Conservation (phyloP, 352 stramenopile genomes). For the Sclerospora graminicola region DNA sequence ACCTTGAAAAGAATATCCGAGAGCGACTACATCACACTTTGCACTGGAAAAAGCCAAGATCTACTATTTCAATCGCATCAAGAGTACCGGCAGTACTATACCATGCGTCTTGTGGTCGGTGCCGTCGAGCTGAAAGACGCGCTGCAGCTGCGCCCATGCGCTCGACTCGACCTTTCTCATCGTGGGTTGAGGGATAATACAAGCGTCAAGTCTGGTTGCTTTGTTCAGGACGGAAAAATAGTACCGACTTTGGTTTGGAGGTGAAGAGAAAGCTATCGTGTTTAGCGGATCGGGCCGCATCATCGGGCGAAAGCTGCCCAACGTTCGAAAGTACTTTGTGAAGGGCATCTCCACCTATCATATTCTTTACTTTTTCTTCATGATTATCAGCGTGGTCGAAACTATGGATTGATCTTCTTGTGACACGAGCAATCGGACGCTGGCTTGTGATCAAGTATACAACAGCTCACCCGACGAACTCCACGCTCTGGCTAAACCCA, state of each 20-base stretch:
- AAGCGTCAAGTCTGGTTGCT: slow-evolving; percentile 81
- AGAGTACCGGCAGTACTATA: slow-evolving; percentile 82
- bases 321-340: slow-evolving; percentile 85
- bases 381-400: slow-evolving; percentile 58
- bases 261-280: slow-evolving; percentile 69
- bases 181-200: slow-evolving; percentile 69
- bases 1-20: too few relatives aligned
- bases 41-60: slow-evolving; percentile 82
- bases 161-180: slow-evolving; percentile 65
- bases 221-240: slow-evolving; percentile 73
- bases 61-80: slow-evolving; percentile 84
- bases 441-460: slow-evolving; percentile 50
- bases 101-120: slow-evolving; percentile 68
- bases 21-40: too few relatives aligned
- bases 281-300: slow-evolving; percentile 66
- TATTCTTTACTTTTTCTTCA: slow-evolving; percentile 67
- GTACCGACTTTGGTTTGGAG: slow-evolving; percentile 80
- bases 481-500: slow-evolving; percentile 28
- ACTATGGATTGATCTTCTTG: slow-evolving; percentile 65
- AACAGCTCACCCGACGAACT: slow-evolving; percentile 53
- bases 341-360: slow-evolving; percentile 77
- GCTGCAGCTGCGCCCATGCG: slow-evolving; percentile 65
- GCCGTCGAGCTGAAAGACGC: slow-evolving; percentile 79
- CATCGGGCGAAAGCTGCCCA: slow-evolving; percentile 77
- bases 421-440: slow-evolving; percentile 32